These are phyloP conservation scores for Myxozyma vanderwaltii DNA, from an alignment of 805 yeast genomes.

Conservation along the genomic window DNA sequence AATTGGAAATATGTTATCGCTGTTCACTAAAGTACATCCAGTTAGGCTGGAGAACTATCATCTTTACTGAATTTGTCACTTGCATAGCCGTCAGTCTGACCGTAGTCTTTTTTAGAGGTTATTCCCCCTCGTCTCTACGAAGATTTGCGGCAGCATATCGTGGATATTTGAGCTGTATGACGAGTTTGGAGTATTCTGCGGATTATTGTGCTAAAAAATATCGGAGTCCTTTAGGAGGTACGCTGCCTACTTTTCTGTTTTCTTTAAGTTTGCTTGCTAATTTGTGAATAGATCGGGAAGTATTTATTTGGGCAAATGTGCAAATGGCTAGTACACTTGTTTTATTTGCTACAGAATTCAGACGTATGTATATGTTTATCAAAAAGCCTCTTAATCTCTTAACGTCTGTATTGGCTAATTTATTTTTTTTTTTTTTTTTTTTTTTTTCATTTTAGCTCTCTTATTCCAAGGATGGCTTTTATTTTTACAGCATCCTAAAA, in stretches of 20 bases:
- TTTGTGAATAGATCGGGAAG: not conserved
- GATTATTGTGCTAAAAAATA: not conserved
- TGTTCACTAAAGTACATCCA: constrained; percentile 8
- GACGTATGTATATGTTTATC: constrained; percentile 4
- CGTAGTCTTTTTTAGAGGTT: constrained; percentile 1
- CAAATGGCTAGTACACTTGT: constrained; percentile 10
- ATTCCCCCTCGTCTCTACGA: not conserved
- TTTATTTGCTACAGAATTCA: constrained; percentile 12
- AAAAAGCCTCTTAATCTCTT: not conserved
- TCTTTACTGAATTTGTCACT: constrained; percentile 14
- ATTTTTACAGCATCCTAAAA: constrained; percentile 14
- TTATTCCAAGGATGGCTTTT: constrained; percentile 22
- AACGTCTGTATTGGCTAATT: no score
- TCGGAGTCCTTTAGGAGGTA: constrained; percentile 6
- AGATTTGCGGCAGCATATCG: not conserved
- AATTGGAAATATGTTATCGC: constrained; percentile 4
- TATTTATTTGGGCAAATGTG: constrained; percentile 8
- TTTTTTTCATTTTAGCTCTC: constrained; percentile 1
- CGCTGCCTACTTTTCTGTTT: not conserved
- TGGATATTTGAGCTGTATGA: constrained; percentile 9
- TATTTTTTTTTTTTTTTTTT: not conserved
- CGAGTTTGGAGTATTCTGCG: not conserved
- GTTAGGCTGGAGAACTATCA: constrained; percentile 14
- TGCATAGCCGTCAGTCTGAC: constrained; percentile 14
- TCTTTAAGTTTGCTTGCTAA: not conserved